Base-by-base conservation (phyloP, 2,329 filamentous ascomycete species). In the Colletotrichum neosansevieriae region DNA sequence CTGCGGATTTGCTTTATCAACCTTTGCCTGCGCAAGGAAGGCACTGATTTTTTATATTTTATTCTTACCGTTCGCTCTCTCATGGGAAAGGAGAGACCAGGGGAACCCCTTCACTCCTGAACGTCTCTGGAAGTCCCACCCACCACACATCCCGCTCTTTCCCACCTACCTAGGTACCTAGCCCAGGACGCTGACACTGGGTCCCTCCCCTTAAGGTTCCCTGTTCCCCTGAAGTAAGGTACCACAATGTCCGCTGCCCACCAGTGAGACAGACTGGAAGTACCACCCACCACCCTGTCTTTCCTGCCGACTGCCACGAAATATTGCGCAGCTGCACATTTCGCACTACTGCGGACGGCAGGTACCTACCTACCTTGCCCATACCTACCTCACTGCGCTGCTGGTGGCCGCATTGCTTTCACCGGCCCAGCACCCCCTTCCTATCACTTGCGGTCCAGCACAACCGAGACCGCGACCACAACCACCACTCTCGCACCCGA, bases 61-160 rank as follows among this genome's bases (percentile, higher is more conserved):
- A 49, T 45, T 54, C 19, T 61, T 44, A 24, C 24, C 24, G 58
- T 65, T 15, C 3, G 34, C 15, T 51, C 34, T 58, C 32, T 40
- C 50, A 56, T 56, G 61, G 57, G 66, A 66, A 69, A 65, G 54
- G 66, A 66, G 66, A 60, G 47, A 51, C 62, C 66, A 50, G 66
- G 66, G 66, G 47, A 7, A 34, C 62, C 65, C 58, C 40, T 60
- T 66, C 61, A 54, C 49, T 66, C 66, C 66, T 69, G 60, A 66
- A 66, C 47, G 40, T 54, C 65, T 42, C 56, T 56, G 49, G 40
- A 60, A 38, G 61, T 60, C 54, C 66, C 62, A 29, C n/a, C 29
- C 66, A 50, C 56, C 56, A 50, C 47, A 40, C 34, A 50, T 29
- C 51, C 45, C 58, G n/a, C 40, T 57, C 60, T 29, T 47, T 66